phyloP scores from a whole-genome alignment of 2,329 filamentous ascomycete genomes.

The Ceratocystis papillata region DNA sequence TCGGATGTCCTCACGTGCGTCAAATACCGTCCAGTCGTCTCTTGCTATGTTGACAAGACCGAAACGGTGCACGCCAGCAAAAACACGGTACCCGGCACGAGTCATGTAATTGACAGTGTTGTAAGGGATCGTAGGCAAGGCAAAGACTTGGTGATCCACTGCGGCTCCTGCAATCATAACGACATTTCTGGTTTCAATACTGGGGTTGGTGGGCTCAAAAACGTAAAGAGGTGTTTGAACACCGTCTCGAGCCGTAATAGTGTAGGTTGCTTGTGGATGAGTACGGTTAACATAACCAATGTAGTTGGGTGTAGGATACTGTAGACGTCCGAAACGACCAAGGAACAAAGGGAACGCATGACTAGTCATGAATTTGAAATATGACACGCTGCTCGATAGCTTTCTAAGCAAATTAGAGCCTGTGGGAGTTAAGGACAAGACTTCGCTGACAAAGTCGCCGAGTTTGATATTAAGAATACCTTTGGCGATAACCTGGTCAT shows the following conservation, averaged over 20 bases:
- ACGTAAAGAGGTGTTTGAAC: conserved; percentile 44
- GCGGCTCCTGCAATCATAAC: conserved; percentile 53
- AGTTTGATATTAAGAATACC: conserved; percentile 49
- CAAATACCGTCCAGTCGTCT: conserved; percentile 47
- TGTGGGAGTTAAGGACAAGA: conserved; percentile 43
- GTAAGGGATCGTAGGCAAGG: conserved; percentile 51
- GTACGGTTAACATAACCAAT: conserved; percentile 46
- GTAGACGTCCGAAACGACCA: conserved; percentile 44
- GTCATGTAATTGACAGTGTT: conserved; percentile 55
- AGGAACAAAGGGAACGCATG: conserved; percentile 44
- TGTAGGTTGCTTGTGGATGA: conserved; percentile 34
- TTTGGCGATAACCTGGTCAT: conserved; percentile 42
- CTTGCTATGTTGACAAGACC: conserved; percentile 42
- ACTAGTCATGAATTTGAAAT: conserved; percentile 45
- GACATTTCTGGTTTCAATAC: conserved; percentile 38
- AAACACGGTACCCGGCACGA: conserved; percentile 49
- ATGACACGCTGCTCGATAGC: conserved; percentile 38
- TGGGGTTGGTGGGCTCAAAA: conserved; percentile 42
- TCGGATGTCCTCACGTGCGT: conserved; percentile 48
- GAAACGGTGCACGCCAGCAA: conserved; percentile 48
- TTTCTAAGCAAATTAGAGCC: conserved; percentile 39
- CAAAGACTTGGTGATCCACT: conserved; percentile 53
- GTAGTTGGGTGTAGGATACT: conserved; percentile 42
- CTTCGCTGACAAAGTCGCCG: conserved; percentile 44
- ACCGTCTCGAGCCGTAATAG: conserved; percentile 43